Conservation (phyloP, 352 stramenopile species). For the Globisporangium rhizosaccharum region DNA sequence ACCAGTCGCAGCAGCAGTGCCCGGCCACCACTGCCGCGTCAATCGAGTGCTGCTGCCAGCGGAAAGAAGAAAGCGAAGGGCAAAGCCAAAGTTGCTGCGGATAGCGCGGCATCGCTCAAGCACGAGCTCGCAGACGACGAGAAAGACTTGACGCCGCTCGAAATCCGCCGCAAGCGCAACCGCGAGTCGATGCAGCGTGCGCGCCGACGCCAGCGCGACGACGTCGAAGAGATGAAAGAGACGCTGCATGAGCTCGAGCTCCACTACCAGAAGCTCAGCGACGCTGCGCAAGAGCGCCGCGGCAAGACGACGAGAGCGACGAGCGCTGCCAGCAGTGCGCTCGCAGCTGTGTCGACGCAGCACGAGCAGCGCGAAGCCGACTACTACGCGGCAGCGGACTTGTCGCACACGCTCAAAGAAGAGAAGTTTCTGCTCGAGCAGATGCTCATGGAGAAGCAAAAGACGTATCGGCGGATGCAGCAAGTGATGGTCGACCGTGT, state of each 20-base stretch:
- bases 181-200: slow-evolving; percentile 52
- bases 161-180: slow-evolving; percentile 49
- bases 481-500: slow-evolving; percentile 27
- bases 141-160: slow-evolving; percentile 33
- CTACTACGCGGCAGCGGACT: slow-evolving; percentile 46
- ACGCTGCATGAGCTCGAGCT: slow-evolving; percentile 39
- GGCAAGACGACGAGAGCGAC: slow-evolving; percentile 2
- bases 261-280: slow-evolving; percentile 37
- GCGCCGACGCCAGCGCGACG: slow-evolving; percentile 34
- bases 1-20: background rate
- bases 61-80: slow-evolving; percentile 9
- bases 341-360: slow-evolving; percentile 6
- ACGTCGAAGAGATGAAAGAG: slow-evolving; percentile 44
- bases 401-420: slow-evolving; percentile 50
- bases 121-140: slow-evolving; percentile 20
- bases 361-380: slow-evolving; percentile 25
- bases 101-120: background rate
- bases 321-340: background rate
- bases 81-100: background rate
- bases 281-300: slow-evolving; percentile 24
- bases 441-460: slow-evolving; percentile 17
- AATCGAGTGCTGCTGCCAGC: background rate
- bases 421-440: slow-evolving; percentile 58
- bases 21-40: background rate
- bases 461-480: slow-evolving; percentile 18